These are phyloP conservation scores for Verticillium zaregamsianum DNA, from an alignment of 2,329 filamentous ascomycete species.

Conservation along the genomic window DNA sequence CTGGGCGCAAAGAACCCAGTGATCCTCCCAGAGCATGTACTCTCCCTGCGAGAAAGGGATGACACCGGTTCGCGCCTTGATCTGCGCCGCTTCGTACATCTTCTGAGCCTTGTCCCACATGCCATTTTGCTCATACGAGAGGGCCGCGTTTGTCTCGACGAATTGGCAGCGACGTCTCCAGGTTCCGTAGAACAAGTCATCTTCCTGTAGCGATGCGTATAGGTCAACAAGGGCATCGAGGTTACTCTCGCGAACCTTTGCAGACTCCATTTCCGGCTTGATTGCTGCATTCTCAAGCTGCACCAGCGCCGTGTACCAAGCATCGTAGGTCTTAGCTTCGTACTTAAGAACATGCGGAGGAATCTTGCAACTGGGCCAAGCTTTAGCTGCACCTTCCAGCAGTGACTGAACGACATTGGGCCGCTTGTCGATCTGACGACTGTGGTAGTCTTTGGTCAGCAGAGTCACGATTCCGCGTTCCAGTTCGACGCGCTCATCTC, in stretches of 20 bases:
- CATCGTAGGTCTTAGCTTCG: slow-evolving; percentile 87
- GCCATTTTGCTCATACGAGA: slow-evolving; percentile 97
- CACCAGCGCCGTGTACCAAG: slow-evolving; percentile 91
- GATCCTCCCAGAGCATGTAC: slow-evolving; percentile 99
- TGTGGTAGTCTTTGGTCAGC: slow-evolving; percentile 93
- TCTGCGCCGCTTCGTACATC: slow-evolving; percentile 93
- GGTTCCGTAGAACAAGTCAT: slow-evolving; percentile 95
- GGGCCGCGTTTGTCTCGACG: slow-evolving; percentile 92
- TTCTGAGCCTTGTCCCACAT: slow-evolving; percentile 99
- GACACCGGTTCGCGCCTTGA: slow-evolving; percentile 94
- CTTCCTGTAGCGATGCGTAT: slow-evolving; percentile 86
- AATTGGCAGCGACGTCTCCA: slow-evolving; percentile 95
- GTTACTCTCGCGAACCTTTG: slow-evolving; percentile 85
- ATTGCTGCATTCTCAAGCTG: slow-evolving; percentile 89
- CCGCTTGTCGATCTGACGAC: slow-evolving; percentile 86
- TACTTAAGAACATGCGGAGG: slow-evolving; percentile 97
- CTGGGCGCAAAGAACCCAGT: slow-evolving; percentile 96
- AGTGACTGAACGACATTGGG: slow-evolving; percentile 95
- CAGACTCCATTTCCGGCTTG: slow-evolving; percentile 77
- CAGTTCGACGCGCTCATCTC: slow-evolving; percentile 84
- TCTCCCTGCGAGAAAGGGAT: slow-evolving; percentile 94
- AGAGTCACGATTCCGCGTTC: slow-evolving; percentile 88
- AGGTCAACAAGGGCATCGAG: slow-evolving; percentile 93
- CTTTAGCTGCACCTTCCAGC: slow-evolving; percentile 79
- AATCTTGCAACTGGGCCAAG: slow-evolving; percentile 84